Evolutionary conservation across 495 filamentous ascomycete species (phyloP).

Genomic region (Acidomyces sp.): DNA sequence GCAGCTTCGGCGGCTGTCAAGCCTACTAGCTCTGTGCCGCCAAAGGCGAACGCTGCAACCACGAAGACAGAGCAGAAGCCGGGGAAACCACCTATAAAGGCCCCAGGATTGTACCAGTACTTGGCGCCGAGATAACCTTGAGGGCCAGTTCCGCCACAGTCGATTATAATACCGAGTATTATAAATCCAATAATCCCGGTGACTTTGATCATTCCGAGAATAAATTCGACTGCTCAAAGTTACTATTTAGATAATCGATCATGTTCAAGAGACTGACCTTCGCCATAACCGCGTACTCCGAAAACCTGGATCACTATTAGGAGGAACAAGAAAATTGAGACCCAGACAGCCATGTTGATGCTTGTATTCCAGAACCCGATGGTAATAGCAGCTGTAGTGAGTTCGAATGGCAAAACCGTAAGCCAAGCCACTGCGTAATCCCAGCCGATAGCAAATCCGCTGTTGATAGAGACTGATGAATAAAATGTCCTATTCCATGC

Average conservation of each 20-base stretch:
- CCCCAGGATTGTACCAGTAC: conserved; percentile 20
- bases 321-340: conserved; percentile 38
- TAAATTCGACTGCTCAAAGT: conserved; percentile 33
- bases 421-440: conserved; percentile 96
- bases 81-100: conserved; percentile 21
- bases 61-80: conserved; percentile 25
- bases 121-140: conserved; percentile 21
- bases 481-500: conserved; percentile 36
- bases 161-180: conserved; percentile 55
- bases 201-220: conserved; percentile 50
- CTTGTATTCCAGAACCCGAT: conserved; percentile 61
- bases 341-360: conserved; percentile 52
- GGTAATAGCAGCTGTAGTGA: conserved; percentile 80
- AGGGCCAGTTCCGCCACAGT: conserved; percentile 45
- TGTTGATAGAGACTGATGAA: conserved; percentile 34
- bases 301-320: conserved; percentile 30
- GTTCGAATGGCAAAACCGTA: conserved; percentile 73
- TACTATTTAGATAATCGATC: no score
- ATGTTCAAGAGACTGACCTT: no score
- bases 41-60: conserved; percentile 23
- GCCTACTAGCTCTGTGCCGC: conserved; percentile 23
- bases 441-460: conserved; percentile 95
- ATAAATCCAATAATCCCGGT: conserved; percentile 54
- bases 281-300: conserved; percentile 30
- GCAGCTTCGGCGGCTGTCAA: conserved; percentile 37